A percentile compares a stretch with the other conserved stretches of the same genome.
phyloP scores from a whole-genome alignment of 768 basidiomycete species.

The Lactarius evosmus region DNA sequence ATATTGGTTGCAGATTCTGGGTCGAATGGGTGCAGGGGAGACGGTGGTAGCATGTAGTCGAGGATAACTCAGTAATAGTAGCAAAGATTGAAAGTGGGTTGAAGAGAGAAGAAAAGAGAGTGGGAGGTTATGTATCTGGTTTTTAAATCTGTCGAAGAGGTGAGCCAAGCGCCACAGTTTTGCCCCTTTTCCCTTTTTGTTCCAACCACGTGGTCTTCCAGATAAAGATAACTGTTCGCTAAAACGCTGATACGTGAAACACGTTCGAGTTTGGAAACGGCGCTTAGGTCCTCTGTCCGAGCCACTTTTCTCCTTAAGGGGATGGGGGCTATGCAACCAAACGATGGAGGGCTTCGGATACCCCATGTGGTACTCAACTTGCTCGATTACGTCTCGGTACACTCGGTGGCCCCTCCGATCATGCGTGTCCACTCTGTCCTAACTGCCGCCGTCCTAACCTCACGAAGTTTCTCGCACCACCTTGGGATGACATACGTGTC shows the following conservation, averaged over 20 bases:
- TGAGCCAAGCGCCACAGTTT: neutral
- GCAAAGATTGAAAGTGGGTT: neutral
- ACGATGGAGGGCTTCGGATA: no score
- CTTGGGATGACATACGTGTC: no score
- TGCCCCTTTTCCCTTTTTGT: constrained; percentile 2
- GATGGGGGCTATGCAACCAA: no score
- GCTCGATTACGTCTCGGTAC: no score
- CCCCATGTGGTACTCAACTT: no score
- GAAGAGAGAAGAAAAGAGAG: neutral
- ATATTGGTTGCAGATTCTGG: constrained; percentile 3
- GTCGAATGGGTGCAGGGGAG: constrained; percentile 1
- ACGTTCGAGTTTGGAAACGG: neutral
- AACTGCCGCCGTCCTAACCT: no score
- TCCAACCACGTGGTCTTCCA: neutral
- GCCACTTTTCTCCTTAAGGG: no score
- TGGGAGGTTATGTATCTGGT: neutral
- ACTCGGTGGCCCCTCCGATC: no score
- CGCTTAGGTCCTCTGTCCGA: neutral
- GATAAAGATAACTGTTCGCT: neutral
- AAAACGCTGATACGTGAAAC: neutral
- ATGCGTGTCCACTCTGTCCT: no score
- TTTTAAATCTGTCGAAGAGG: neutral
- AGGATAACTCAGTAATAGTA: neutral
- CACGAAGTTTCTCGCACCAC: no score
- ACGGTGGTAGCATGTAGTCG: neutral